A percentile compares a stretch with the other conserved stretches of the same genome.
These are phyloP conservation scores for Paecilomyces sp. DNA, from an alignment of 2,329 filamentous ascomycete genomes.

Conservation along the genomic window DNA sequence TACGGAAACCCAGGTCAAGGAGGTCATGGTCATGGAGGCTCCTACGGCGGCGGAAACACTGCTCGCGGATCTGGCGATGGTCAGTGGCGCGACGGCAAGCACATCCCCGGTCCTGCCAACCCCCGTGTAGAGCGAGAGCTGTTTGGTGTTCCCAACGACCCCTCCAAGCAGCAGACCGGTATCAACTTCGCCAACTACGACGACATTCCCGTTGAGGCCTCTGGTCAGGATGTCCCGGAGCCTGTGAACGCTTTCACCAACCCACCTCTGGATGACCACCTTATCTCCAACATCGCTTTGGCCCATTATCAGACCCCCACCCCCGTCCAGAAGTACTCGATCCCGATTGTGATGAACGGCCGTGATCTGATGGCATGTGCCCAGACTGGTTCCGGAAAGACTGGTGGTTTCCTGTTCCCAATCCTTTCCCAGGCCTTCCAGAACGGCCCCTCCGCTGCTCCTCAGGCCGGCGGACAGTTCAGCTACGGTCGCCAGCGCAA, in stretches of 20 bases:
- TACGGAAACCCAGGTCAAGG: slow-evolving; percentile 55
- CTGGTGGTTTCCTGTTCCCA: slow-evolving; percentile 97
- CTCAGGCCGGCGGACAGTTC: slow-evolving; percentile 53
- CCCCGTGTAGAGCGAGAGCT: slow-evolving; percentile 89
- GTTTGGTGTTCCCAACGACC: slow-evolving; percentile 84
- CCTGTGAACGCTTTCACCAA: slow-evolving; percentile 85
- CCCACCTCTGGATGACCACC: slow-evolving; percentile 89
- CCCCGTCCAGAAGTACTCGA: slow-evolving; percentile 98
- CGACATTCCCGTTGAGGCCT: slow-evolving; percentile 97
- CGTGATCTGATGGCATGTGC: slow-evolving; percentile 99
- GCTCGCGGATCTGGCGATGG: slow-evolving; percentile 86
- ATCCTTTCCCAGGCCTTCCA: slow-evolving; percentile 97
- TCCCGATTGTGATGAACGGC: slow-evolving; percentile 95
- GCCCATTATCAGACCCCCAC: slow-evolving; percentile 94
- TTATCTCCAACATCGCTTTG: slow-evolving; percentile 86
- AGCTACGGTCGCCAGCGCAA: slow-evolving; percentile 90
- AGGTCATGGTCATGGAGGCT: slow-evolving; percentile 25
- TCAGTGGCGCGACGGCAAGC: slow-evolving; percentile 95
- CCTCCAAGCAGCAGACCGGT: slow-evolving; percentile 90
- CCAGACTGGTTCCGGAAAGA: slow-evolving; percentile 99
- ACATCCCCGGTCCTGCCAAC: slow-evolving; percentile 83
- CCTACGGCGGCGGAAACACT: slow-evolving; percentile 37
- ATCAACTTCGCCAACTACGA: slow-evolving; percentile 99
- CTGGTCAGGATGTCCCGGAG: slow-evolving; percentile 86
- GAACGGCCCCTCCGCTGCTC: slow-evolving; percentile 67